Base-by-base conservation (phyloP, 352 stramenopile genomes). In the Pythium dissotocum region DNA sequence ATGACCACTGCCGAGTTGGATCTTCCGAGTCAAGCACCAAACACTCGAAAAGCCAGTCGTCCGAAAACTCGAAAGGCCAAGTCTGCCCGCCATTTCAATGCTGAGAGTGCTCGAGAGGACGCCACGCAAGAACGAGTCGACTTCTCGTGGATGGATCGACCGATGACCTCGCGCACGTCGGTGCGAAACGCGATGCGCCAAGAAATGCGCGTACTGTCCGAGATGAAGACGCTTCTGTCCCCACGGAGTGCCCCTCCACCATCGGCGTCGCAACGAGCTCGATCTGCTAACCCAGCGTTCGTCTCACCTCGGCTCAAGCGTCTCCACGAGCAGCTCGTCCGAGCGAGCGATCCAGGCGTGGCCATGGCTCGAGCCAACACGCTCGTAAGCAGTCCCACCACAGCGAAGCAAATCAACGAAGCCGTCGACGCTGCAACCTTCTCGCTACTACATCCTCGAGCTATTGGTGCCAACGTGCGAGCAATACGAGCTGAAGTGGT, bases 131-230 rank as follows among this genome's bases (percentile, higher is more conserved):
- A 54, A 12, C 42, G 26, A 9, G 18, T 63, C 5, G 56, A 61
- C 1, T 80, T 80, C 38, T 79, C 69, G 13, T 91, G 79, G 79
- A 79, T 76, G 65, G 71, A 78, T 2, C 78, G 80, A 0, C 80
- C 82, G 1, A 60, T 89, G 46, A 70, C 77, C 4, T 88, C 83
- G 1, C 75, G 83, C 10, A 65, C 73, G n/a, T 77, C 83, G 0
- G 69, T 91, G 36, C 75, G 82, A 8, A 88, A 79, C 21, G 82
- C 82, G 9, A 75, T 79, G 40, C 77, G 74, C 9, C 79, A 89
- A 33, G 69, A 89, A 28, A 62, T 69, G 14, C 70, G 76, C n/a
- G 69, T 67, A 21, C 65, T 79, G 44, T 38, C 63, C 44, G 70
- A 85, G 9, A 63, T 73, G 26, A 77, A 71, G 21, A 58, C 72